These are phyloP conservation scores for Vickermania ingenoplastis DNA, from an alignment of 208 protist genomes.

Conservation along the genomic window DNA sequence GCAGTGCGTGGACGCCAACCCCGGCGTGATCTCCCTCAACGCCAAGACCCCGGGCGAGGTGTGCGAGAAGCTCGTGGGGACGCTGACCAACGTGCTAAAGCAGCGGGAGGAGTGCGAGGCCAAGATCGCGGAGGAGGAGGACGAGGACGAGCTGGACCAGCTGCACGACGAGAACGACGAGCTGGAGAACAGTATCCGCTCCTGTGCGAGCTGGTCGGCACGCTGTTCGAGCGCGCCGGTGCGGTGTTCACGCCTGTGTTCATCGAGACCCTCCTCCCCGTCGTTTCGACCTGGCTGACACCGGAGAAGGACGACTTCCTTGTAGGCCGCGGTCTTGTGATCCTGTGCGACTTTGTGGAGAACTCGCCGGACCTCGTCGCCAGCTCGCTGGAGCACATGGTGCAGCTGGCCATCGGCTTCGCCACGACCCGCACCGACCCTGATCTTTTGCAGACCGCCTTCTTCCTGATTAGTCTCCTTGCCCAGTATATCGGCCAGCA, in stretches of 20 bases:
- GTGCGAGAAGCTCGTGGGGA: constrained; percentile 53
- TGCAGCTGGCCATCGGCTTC: constrained; percentile 29
- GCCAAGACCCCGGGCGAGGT: constrained; percentile 39
- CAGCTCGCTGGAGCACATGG: constrained; percentile 31
- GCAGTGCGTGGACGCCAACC: constrained; percentile 44
- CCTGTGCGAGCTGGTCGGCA: constrained; percentile 50
- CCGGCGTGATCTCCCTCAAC: constrained; percentile 36
- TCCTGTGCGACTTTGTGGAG: constrained; percentile 75
- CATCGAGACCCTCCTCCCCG: constrained; percentile 40
- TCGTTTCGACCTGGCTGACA: constrained; percentile 43
- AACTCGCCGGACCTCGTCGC: constrained; percentile 38
- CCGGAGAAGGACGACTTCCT: constrained; percentile 50
- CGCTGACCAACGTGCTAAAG: constrained; percentile 43
- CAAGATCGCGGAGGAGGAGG: constrained; percentile 50
- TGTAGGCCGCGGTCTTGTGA: constrained; percentile 34
- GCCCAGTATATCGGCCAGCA: constrained; percentile 40
- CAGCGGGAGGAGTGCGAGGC: constrained; percentile 30
- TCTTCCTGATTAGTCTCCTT: constrained; percentile 69
- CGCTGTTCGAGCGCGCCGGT: constrained; percentile 46
- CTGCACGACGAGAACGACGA: constrained; percentile 66
- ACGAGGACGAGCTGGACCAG: constrained; percentile 79
- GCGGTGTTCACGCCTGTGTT: constrained; percentile 63
- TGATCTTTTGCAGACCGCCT: constrained; percentile 50
- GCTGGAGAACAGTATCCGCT: constrained; percentile 43
- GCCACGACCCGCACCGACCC: constrained; percentile 29